Conservation (phyloP, 164 flowering plant species). For the Saururus chinensis region DNA sequence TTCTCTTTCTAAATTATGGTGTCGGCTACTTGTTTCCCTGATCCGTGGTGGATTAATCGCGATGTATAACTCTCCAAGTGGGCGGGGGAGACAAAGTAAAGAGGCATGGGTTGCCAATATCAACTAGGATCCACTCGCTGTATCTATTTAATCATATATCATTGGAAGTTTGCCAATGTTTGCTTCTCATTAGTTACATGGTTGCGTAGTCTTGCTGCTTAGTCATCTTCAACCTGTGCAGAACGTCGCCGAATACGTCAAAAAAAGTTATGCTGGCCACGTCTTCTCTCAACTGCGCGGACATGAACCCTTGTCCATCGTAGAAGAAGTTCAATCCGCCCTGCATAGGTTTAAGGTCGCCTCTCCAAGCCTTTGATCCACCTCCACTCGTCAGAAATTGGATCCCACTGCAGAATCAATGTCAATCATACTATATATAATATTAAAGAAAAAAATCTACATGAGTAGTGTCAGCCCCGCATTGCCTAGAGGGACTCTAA, state of each 20-base stretch:
- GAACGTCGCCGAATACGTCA: slow-evolving; percentile 33
- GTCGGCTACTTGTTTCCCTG: too few species aligned
- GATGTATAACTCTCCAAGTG: too few species aligned
- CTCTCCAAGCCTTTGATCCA: slow-evolving; percentile 80
- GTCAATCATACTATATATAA: too few species aligned
- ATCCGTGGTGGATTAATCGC: too few species aligned
- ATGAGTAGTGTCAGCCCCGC: too few species aligned
- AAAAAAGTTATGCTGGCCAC: slow-evolving; percentile 27
- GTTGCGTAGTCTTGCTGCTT: slow-evolving; percentile 15
- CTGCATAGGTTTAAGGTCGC: slow-evolving; percentile 20
- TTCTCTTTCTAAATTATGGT: too few species aligned
- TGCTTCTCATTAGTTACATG: slow-evolving; percentile 12
- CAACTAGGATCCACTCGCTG: neutral
- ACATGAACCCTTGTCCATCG: slow-evolving; percentile 49
- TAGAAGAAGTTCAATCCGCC: slow-evolving; percentile 37
- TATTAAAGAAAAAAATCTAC: too few species aligned
- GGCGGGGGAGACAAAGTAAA: too few species aligned
- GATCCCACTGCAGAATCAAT: slow-evolving; percentile 40
- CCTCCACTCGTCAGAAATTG: slow-evolving; percentile 69
- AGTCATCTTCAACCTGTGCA: slow-evolving; percentile 29
- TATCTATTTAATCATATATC: neutral
- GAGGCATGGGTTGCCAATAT: too few species aligned
- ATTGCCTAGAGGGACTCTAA: too few species aligned
- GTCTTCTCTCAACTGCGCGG: slow-evolving; percentile 17
- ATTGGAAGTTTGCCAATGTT: neutral